phyloP scores from a whole-genome alignment of 2,329 filamentous ascomycete genomes.

The Ceratocystis colombiana region DNA sequence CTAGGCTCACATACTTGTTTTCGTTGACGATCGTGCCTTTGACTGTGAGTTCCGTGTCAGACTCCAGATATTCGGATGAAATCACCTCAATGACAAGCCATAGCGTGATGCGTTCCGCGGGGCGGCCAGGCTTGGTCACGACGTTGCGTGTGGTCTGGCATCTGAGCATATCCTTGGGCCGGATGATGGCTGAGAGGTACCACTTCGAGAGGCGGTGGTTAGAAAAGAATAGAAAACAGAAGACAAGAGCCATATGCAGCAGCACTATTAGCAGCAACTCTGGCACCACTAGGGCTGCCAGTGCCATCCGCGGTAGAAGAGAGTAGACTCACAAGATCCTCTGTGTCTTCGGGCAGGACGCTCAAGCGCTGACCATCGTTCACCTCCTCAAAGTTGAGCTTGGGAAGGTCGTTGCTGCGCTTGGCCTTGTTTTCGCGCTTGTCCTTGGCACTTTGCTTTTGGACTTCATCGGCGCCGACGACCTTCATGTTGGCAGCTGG shows the following conservation, averaged over 20 bases:
- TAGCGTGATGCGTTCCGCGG: slow-evolving; percentile 46
- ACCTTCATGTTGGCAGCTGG: slow-evolving; percentile 10
- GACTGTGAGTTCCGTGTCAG: slow-evolving; percentile 45
- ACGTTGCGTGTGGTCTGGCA: slow-evolving; percentile 50
- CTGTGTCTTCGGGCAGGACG: slow-evolving; percentile 38
- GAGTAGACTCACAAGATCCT: slow-evolving; percentile 37
- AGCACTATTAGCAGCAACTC: too few relatives aligned
- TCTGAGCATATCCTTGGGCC: slow-evolving; percentile 43
- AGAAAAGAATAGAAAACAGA: neutral
- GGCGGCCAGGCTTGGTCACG: slow-evolving; percentile 40
- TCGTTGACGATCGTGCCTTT: slow-evolving; percentile 46
- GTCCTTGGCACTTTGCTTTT: neutral
- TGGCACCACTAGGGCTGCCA: slow-evolving; percentile 1
- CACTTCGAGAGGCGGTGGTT: slow-evolving; percentile 34
- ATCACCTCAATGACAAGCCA: slow-evolving; percentile 48
- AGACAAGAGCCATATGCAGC: too few relatives aligned
- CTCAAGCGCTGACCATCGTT: slow-evolving; percentile 36
- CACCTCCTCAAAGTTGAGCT: slow-evolving; percentile 32
- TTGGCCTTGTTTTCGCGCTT: neutral
- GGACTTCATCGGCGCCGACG: slow-evolving; percentile 6
- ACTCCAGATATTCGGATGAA: slow-evolving; percentile 49
- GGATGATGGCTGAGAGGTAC: slow-evolving; percentile 53
- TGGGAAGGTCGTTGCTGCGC: neutral
- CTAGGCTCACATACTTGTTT: slow-evolving; percentile 44
- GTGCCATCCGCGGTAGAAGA: slow-evolving; percentile 14